Base-by-base conservation (phyloP, 202 grass and related monocot species). In the Carex arenaria region DNA sequence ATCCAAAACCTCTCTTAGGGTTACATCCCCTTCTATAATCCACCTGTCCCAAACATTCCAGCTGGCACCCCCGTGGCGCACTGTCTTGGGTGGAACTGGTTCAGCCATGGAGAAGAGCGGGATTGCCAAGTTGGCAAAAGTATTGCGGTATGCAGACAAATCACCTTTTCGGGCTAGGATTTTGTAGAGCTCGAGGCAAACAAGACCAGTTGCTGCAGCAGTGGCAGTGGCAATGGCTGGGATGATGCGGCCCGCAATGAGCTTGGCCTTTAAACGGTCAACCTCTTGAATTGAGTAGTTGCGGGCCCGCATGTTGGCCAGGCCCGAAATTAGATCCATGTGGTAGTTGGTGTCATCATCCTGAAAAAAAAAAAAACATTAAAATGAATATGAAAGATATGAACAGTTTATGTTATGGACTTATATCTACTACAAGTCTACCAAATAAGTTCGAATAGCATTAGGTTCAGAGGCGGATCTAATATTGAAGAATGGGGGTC, bases 281-380 rank as follows among this genome's bases (percentile, higher is more conserved):
- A 97, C 94, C 90, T 97, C 94, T 32, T 80, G 90, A 72, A 97
- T 92, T 81, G 84, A 89, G 34, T 97, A 97, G 60, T 94, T 97
- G 82, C 94, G 89, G 10, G 94, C 94, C 2, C 92, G 90, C 94
- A 97, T 97, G 77, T 97, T 97, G 47, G 94, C 94, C 66, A 97
- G 90, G 1, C 90, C 94, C 77, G 94, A 89, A 23, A 97, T 97
- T 60, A 97, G 85, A 62, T 97, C 94, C 92, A 97, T 94, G 68
- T 97, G 94, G 83, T 89, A 94, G 82, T 97, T 97, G 81, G 94
- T 94, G 73, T 97, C 94, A 67, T 97, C 92, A 87, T 97, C 92
- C 94, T 97, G n/a, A 84, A 53, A 77, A 32, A 55, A 84, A 53
- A 77, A 32, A 55, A 34, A 62, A 11, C 32, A 83, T 86, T 54